Percentiles rank a stretch among this genome's conserved stretches.
Evolutionary conservation across 2,329 filamentous ascomycete species (phyloP).

Genomic region (Aspergillus ustus): DNA sequence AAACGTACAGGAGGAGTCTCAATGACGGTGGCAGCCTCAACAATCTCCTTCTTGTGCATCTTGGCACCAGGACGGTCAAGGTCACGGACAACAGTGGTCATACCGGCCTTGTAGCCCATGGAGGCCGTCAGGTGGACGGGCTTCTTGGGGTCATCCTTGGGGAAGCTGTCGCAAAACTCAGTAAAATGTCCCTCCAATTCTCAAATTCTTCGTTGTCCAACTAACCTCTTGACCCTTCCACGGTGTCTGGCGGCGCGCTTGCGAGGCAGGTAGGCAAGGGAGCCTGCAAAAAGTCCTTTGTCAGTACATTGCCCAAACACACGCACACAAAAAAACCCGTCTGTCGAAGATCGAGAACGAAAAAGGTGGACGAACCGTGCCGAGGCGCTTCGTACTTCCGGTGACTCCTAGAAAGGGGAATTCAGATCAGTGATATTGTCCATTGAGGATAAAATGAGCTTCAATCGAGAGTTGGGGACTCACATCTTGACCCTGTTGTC

Average conservation of each 20-base stretch:
- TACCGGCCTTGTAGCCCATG: constrained; percentile 99
- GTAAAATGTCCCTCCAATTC: constrained; percentile 27
- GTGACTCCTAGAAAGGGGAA: constrained; percentile 54
- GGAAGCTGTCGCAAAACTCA: constrained; percentile 71
- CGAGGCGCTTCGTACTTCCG: constrained; percentile 84
- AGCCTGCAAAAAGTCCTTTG: constrained; percentile 51
- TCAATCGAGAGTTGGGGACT: constrained; percentile 32
- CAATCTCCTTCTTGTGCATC: constrained; percentile 98
- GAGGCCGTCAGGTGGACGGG: constrained; percentile 96
- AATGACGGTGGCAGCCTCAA: constrained; percentile 85
- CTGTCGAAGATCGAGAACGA: constrained; percentile 47
- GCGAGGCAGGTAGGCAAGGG: constrained; percentile 82
- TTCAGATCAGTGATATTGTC: constrained; percentile 34
- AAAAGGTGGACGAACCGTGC: constrained; percentile 82
- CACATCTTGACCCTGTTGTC: constrained; percentile 55
- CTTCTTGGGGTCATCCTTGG: constrained; percentile 99
- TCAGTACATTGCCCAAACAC: constrained; percentile 38
- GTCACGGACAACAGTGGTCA: constrained; percentile 99
- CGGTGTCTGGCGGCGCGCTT: constrained; percentile 94
- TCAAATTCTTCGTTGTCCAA: constrained; percentile 19
- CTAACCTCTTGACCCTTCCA: constrained; percentile 98
- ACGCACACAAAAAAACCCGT: constrained; percentile 31
- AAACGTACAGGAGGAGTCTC: constrained; percentile 96
- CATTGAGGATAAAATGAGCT: neutral
- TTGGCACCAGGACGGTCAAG: constrained; percentile 99